These are phyloP conservation scores for Candida anutae DNA, from an alignment of 1,139 yeast species.

Conservation along the genomic window DNA sequence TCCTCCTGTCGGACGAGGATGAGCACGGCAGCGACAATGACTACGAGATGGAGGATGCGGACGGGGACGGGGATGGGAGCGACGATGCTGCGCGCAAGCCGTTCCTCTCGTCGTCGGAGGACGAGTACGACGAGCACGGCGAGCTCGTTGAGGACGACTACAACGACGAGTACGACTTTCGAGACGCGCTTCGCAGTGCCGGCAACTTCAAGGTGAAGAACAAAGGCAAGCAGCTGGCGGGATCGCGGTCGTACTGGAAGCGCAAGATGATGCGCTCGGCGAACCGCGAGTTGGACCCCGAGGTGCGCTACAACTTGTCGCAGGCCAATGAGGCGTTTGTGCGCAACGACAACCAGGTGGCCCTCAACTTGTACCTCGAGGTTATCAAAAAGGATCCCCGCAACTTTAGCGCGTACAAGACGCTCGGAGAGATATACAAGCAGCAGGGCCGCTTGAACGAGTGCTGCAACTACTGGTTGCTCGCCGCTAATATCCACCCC, in stretches of 20 bases:
- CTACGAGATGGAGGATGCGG: slow-evolving; percentile 3
- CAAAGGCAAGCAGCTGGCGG: slow-evolving; percentile 20
- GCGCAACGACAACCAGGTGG: slow-evolving; percentile 52
- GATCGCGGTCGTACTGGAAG: slow-evolving; percentile 22
- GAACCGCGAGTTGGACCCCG: slow-evolving; percentile 55
- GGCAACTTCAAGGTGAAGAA: slow-evolving; percentile 49
- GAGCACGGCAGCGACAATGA: slow-evolving; percentile 1
- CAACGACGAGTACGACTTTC: slow-evolving; percentile 41
- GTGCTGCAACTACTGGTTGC: slow-evolving; percentile 74
- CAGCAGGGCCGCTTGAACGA: slow-evolving; percentile 58
- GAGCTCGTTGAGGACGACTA: slow-evolving; percentile 25
- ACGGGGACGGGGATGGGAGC: slow-evolving; percentile 9
- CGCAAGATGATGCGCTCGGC: slow-evolving; percentile 29
- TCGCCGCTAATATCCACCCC: slow-evolving; percentile 78
- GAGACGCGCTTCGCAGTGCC: slow-evolving; percentile 58
- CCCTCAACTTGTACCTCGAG: slow-evolving; percentile 59
- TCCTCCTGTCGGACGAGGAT: slow-evolving; percentile 2
- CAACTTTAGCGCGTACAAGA: slow-evolving; percentile 76
- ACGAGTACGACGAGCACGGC: slow-evolving; percentile 17
- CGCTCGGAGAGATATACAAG: slow-evolving; percentile 77
- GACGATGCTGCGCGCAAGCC: slow-evolving; percentile 11
- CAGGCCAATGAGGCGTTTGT: slow-evolving; percentile 79
- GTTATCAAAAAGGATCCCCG: slow-evolving; percentile 72
- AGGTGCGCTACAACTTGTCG: slow-evolving; percentile 56
- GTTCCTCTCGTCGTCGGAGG: slow-evolving; percentile 14